Evolutionary conservation across 495 filamentous ascomycete genomes (phyloP).

Genomic region (Penicillium steckii): DNA sequence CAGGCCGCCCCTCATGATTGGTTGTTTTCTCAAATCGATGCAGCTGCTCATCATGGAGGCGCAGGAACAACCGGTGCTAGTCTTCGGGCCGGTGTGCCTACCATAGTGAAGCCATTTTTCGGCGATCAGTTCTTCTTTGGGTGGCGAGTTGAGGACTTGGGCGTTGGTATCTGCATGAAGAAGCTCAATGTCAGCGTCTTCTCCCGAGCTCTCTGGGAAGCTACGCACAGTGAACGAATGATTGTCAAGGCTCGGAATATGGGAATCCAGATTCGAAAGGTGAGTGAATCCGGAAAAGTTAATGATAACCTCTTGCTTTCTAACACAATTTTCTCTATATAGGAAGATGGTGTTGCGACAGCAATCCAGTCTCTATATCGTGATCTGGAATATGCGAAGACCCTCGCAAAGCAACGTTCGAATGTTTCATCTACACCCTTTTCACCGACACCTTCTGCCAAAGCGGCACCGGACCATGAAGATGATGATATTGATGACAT

Average conservation of each 20-base stretch:
- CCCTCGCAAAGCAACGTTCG: conserved; percentile 66
- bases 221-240: conserved; percentile 83
- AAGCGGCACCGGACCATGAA: conserved; percentile 35
- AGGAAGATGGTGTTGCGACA: conserved; percentile 87
- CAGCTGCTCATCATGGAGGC: conserved; percentile 91
- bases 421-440: conserved; percentile 42
- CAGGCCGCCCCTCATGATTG: conserved; percentile 93
- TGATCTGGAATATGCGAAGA: conserved; percentile 93
- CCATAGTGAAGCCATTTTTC: conserved; percentile 95
- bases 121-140: conserved; percentile 98
- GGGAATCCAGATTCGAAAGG: conserved; percentile 83
- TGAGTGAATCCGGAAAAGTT: conserved; percentile 52
- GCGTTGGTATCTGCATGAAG: conserved; percentile 86
- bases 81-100: conserved; percentile 86
- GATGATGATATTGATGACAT: conserved; percentile 48
- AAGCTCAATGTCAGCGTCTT: conserved; percentile 84
- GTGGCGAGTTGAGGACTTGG: conserved; percentile 81
- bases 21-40: conserved; percentile 93
- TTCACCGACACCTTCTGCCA: conserved; percentile 37
- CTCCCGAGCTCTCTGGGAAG: conserved; percentile 86
- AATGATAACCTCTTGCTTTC: no score
- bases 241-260: conserved; percentile 78
- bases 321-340: no score
- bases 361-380: conserved; percentile 94
- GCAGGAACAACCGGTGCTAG: conserved; percentile 95